Conservation (phyloP, 352 stramenopile genomes). For the Albugo candida region DNA sequence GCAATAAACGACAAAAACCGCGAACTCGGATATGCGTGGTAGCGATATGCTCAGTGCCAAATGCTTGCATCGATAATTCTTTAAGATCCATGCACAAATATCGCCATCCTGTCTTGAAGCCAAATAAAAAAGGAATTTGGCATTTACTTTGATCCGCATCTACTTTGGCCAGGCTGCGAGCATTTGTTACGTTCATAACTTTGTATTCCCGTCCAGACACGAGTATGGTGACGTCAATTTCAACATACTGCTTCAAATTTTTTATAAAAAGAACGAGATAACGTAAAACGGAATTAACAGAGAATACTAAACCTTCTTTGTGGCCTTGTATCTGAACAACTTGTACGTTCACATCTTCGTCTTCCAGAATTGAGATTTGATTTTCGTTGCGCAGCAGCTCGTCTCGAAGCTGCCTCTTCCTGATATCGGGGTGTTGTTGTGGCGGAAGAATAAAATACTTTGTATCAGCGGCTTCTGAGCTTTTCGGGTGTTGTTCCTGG, state of each 20-base stretch:
- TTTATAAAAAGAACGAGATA: conserved; percentile 71
- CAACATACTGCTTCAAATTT: conserved; percentile 52
- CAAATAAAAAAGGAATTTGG: conserved; percentile 10
- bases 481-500: no score
- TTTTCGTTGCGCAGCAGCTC: conserved; percentile 39
- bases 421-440: no score
- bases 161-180: conserved; percentile 5
- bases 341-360: conserved; percentile 58
- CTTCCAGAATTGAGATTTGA: conserved; percentile 38
- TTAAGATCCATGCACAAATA: conserved; percentile 67
- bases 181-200: conserved; percentile 44
- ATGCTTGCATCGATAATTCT: conserved; percentile 37
- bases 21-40: conserved; percentile 41
- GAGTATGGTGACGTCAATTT: conserved; percentile 44
- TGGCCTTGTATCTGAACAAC: conserved; percentile 49
- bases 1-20: conserved; percentile 47
- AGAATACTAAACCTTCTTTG: conserved; percentile 49
- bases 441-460: no score
- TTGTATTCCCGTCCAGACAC: conserved; percentile 49
- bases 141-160: no score
- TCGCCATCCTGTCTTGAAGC: conserved; percentile 22
- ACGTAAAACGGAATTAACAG: conserved; percentile 45
- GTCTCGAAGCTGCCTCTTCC: conserved; percentile 25
- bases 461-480: no score
- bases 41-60: conserved; percentile 43